Conservation (phyloP, 2,329 filamentous ascomycete genomes). For the Aspergillus tanneri region DNA sequence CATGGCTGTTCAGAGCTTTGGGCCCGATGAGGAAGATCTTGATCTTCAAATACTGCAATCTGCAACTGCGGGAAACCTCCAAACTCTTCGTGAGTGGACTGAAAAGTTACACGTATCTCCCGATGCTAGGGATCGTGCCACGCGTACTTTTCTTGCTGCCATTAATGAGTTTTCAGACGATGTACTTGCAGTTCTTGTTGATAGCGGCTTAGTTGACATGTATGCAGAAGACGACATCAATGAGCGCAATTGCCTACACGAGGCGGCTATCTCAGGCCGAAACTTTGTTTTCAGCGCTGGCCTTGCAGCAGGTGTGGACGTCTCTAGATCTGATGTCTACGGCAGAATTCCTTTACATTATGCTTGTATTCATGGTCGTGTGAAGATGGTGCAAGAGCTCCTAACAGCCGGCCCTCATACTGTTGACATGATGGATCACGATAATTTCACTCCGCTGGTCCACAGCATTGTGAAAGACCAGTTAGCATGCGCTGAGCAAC, state of each 20-base stretch:
- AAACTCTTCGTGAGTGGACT: conserved; percentile 78
- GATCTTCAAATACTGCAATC: conserved; percentile 84
- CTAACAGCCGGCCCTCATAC: conserved; percentile 69
- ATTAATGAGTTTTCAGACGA: conserved; percentile 80
- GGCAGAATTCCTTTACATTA: conserved; percentile 92
- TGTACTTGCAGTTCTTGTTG: conserved; percentile 72
- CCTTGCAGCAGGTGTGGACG: conserved; percentile 71
- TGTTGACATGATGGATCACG: conserved; percentile 86
- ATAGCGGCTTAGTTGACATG: conserved; percentile 82
- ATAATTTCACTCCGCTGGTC: conserved; percentile 95
- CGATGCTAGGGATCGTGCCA: conserved; percentile 72
- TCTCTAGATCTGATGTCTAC: conserved; percentile 84
- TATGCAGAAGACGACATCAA: conserved; percentile 96
- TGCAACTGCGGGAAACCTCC: conserved; percentile 76
- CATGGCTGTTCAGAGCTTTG: conserved; percentile 44
- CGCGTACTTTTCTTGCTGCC: conserved; percentile 83
- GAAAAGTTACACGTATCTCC: conserved; percentile 63
- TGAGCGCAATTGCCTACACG: conserved; percentile 91
- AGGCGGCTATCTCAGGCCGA: conserved; percentile 93
- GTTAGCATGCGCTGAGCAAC: conserved; percentile 72
- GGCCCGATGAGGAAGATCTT: conserved; percentile 83
- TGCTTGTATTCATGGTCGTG: conserved; percentile 87
- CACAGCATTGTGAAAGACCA: conserved; percentile 91
- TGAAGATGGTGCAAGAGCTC: conserved; percentile 77
- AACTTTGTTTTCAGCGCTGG: conserved; percentile 73